phyloP scores from a whole-genome alignment of 2,329 filamentous ascomycete genomes.

The Stylonectria norvegica region DNA sequence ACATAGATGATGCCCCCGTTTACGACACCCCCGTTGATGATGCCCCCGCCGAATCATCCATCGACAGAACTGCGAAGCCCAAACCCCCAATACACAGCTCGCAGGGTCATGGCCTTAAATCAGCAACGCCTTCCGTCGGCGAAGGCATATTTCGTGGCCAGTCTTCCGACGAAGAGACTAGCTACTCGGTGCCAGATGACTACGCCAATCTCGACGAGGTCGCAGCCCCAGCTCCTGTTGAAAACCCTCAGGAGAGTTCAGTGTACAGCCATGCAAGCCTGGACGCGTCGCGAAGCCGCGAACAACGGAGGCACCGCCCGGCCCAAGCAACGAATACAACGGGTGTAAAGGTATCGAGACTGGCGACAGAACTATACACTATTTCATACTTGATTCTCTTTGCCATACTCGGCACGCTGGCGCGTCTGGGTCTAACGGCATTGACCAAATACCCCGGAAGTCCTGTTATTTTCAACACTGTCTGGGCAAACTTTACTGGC shows the following conservation, averaged over 20 bases:
- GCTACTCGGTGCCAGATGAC: constrained; percentile 22
- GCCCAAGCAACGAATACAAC: background rate
- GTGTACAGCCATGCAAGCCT: constrained; percentile 13
- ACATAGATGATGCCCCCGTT: constrained; percentile 39
- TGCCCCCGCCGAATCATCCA: too few species aligned
- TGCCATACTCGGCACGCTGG: constrained; percentile 78
- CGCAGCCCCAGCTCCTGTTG: constrained; percentile 28
- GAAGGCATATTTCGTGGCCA: background rate
- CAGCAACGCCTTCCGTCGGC: too few species aligned
- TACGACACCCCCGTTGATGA: too few species aligned
- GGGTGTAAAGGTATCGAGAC: constrained; percentile 39
- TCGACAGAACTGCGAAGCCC: too few species aligned
- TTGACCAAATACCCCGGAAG: constrained; percentile 76
- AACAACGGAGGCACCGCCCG: constrained; percentile 3
- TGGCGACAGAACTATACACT: constrained; percentile 63
- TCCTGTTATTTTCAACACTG: constrained; percentile 67
- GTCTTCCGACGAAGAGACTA: background rate
- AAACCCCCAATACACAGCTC: too few species aligned
- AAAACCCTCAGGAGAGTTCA: constrained; percentile 11
- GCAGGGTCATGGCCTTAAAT: too few species aligned
- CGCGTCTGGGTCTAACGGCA: constrained; percentile 74
- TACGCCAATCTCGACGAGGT: constrained; percentile 46
- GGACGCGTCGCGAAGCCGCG: constrained; percentile 10
- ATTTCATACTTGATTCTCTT: constrained; percentile 83
- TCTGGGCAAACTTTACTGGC: constrained; percentile 88